A percentile compares a stretch with the other conserved stretches of the same genome.
Conservation (phyloP, 1,284 basidiomycete species). For the Ustilago crameri region DNA sequence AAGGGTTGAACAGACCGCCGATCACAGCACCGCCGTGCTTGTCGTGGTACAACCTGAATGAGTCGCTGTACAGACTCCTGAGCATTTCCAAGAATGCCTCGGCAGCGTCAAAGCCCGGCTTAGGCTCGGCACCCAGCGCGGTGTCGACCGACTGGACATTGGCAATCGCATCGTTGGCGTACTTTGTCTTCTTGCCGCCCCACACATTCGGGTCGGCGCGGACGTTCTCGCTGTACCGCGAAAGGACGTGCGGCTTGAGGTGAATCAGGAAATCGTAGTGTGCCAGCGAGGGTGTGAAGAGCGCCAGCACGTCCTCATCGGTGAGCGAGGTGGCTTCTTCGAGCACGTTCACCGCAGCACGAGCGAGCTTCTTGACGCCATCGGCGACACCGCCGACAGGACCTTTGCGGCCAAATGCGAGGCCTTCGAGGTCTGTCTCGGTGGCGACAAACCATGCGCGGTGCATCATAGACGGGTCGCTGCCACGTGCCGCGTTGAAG, state of each 20-base stretch:
- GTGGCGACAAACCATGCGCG: slow-evolving; percentile 86
- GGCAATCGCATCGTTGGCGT: slow-evolving; percentile 70
- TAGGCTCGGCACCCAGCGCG: slow-evolving; percentile 50
- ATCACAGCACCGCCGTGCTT: slow-evolving; percentile 79
- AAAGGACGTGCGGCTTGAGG: slow-evolving; percentile 75
- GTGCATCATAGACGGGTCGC: slow-evolving; percentile 64
- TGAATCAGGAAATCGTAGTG: slow-evolving; percentile 89
- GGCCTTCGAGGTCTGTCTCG: slow-evolving; percentile 79
- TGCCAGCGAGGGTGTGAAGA: slow-evolving; percentile 83
- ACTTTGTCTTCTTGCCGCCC: slow-evolving; percentile 69
- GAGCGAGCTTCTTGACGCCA: slow-evolving; percentile 54
- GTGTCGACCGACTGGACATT: slow-evolving; percentile 34
- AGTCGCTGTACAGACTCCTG: slow-evolving; percentile 80
- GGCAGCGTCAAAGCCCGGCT: slow-evolving; percentile 78
- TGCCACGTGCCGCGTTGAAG: slow-evolving; percentile 68
- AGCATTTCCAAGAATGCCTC: slow-evolving; percentile 74
- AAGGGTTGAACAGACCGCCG: slow-evolving; percentile 87
- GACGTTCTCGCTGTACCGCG: slow-evolving; percentile 76
- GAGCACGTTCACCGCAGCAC: slow-evolving; percentile 43
- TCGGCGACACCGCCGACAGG: slow-evolving; percentile 56
- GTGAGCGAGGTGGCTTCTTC: slow-evolving; percentile 53
- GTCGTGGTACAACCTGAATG: slow-evolving; percentile 87
- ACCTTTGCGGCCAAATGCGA: slow-evolving; percentile 75
- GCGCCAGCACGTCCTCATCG: slow-evolving; percentile 71
- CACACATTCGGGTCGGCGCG: slow-evolving; percentile 43